Evolutionary conservation across 106 monocot species (phyloP).

Genomic region (Acorus calamus): DNA sequence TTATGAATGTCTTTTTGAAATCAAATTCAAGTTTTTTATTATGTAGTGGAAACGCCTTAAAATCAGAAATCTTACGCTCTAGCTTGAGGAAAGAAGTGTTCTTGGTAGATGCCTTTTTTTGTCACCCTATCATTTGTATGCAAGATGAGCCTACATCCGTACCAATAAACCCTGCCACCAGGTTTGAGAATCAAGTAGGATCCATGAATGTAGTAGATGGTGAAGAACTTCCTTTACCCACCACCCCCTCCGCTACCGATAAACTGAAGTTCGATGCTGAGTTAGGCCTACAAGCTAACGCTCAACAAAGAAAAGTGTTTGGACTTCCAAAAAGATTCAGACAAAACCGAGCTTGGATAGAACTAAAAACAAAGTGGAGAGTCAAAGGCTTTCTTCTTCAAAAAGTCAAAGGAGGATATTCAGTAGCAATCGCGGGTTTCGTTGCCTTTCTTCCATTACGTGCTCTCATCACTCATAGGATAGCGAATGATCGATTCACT

Average conservation of each 20-base stretch:
- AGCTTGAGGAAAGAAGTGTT: conserved; percentile 24
- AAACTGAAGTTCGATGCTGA: too few species aligned
- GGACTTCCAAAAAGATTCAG: too few species aligned
- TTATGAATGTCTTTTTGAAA: background rate
- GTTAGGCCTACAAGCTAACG: too few species aligned
- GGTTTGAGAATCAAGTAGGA: conserved; percentile 20
- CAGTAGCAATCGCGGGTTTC: too few species aligned
- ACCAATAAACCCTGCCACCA: conserved; percentile 8
- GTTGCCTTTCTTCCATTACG: too few species aligned
- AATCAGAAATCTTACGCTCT: conserved; percentile 17
- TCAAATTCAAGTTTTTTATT: conserved; percentile 23
- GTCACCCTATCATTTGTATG: background rate
- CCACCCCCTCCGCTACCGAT: too few species aligned
- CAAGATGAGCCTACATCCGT: too few species aligned
- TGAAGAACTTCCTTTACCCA: background rate
- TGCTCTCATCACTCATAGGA: background rate
- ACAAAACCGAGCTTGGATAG: too few species aligned
- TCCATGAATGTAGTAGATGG: conserved; percentile 13
- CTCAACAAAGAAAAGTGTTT: too few species aligned
- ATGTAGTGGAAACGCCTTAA: conserved; percentile 26
- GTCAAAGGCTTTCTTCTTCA: too few species aligned
- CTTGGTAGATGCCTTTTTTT: conserved; percentile 22
- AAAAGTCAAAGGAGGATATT: too few species aligned
- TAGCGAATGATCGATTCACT: conserved; percentile 10
- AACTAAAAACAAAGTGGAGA: too few species aligned